Evolutionary conservation across 768 basidiomycete species (phyloP).

Genomic region (Termitomyces sp.): DNA sequence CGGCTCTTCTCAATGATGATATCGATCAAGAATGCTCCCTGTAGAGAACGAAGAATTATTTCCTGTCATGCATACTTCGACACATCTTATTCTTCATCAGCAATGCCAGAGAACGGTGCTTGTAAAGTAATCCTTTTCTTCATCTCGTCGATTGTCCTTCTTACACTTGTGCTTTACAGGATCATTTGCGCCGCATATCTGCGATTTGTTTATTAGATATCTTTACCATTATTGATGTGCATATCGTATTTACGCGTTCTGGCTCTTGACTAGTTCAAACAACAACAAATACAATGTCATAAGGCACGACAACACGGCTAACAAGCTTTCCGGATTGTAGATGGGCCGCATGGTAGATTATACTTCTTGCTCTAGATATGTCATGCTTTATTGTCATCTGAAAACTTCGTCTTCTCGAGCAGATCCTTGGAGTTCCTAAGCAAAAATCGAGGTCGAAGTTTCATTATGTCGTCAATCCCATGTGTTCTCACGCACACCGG

Average conservation of each 20-base stretch:
- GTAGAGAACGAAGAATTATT: not conserved
- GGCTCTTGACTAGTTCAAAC: not conserved
- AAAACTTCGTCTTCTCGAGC: not conserved
- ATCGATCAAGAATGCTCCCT: not conserved
- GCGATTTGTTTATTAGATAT: not conserved
- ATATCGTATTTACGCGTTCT: not conserved
- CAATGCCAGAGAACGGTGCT: not conserved
- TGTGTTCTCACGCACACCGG: not conserved
- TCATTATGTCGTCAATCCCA: not conserved
- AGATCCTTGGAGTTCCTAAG: not conserved
- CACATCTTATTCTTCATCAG: not conserved
- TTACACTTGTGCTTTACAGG: not conserved
- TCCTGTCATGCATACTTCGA: not conserved
- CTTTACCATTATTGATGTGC: not conserved
- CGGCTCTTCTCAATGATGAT: not conserved
- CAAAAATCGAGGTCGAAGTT: not conserved
- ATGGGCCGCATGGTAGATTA: not conserved
- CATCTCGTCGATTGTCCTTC: not conserved
- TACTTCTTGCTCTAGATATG: not conserved
- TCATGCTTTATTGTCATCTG: not conserved
- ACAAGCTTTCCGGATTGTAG: not conserved
- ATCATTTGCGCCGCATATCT: not conserved
- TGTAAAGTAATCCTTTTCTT: no score
- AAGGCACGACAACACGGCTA: not conserved
- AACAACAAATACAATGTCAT: not conserved